phyloP scores from a whole-genome alignment of 129 eudicot genomes.

The Glebionis coronaria region DNA sequence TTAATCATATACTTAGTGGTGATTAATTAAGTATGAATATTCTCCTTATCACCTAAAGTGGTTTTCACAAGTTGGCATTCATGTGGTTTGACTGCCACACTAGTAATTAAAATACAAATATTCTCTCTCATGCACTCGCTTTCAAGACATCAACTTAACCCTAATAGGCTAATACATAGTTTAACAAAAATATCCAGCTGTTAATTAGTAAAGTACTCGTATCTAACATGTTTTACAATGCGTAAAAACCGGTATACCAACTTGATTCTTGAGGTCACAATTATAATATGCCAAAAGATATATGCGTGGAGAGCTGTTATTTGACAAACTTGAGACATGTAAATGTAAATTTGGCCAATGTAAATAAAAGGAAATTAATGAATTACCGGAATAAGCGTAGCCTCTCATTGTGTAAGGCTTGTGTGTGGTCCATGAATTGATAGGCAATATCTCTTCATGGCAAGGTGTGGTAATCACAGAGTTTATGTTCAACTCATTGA shows the following conservation, averaged over 20 bases:
- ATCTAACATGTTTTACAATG: too few relatives aligned
- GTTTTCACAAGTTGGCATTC: slow-evolving; percentile 26
- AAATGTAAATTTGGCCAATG: too few relatives aligned
- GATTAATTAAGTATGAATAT: background rate
- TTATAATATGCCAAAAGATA: too few relatives aligned
- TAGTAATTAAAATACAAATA: background rate
- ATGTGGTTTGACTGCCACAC: slow-evolving; percentile 24
- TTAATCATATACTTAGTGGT: background rate
- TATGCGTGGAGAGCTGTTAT: too few relatives aligned
- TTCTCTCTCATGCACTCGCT: background rate
- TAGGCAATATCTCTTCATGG: slow-evolving; percentile 90
- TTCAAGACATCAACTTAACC: too few relatives aligned
- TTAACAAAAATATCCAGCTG: too few relatives aligned
- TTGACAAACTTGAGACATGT: background rate
- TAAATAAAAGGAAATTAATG: too few relatives aligned
- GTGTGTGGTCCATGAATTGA: slow-evolving; percentile 88
- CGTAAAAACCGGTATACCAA: too few relatives aligned
- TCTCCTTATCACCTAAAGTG: slow-evolving; percentile 8
- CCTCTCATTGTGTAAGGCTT: slow-evolving; percentile 87
- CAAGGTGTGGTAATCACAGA: slow-evolving; percentile 94
- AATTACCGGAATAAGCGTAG: slow-evolving; percentile 87
- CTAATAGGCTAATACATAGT: too few relatives aligned
- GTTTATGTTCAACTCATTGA: slow-evolving; percentile 93
- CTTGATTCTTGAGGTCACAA: too few relatives aligned
- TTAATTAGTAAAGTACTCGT: too few relatives aligned